Evolutionary conservation across 805 yeast species (phyloP), one percentile per base, ranked within the genome.

Genomic region (Helenozyma baotianmanensis): DNA sequence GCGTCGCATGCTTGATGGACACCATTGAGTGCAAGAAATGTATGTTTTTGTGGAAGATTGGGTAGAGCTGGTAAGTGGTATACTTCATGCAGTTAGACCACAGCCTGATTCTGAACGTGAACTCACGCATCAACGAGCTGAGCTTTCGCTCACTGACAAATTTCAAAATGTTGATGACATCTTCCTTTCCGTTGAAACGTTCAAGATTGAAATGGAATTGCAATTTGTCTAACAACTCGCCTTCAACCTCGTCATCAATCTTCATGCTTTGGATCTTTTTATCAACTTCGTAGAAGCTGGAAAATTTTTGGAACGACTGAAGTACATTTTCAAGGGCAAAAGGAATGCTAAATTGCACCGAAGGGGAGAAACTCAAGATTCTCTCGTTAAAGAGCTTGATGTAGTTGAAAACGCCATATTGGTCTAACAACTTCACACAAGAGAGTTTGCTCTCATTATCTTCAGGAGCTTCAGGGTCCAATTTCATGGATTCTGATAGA

Each of bases 1-100:
- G 97, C 0, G 95, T 87, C 0, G 94, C 83, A 25, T 86, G 82
- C 47, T 80, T 82, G 7, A 80, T 75, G 3, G 90, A 83, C 1
- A 88, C 90, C 62, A 86, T 76, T 1, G 95, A 83, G 49, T 82
- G 86, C 15, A 90, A 62, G 10, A 87, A 75, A 5, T 83, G 75
- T 19, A 94, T 76, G 46, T 75, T 82, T 49, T 87, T 95, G 52
- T 90, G 96, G 25, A 63, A 65, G 4, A 64, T 51, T 0, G 73
- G 73, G 29, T 65, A 64, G 9, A 67, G 47, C 33, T 66, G 70
- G 35, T 63, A 64, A 5, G 64, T 50, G 1, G 66, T 46, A 10
- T 54, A 43, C 24, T 54, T 56, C 59, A 63, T 53, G 35, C 62
- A 54, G 32, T 58, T 61, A 4, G 62, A 45, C 73, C 73, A 67